These are phyloP conservation scores for Clathrus columnatus DNA, from an alignment of 768 basidiomycete species.

Conservation along the genomic window DNA sequence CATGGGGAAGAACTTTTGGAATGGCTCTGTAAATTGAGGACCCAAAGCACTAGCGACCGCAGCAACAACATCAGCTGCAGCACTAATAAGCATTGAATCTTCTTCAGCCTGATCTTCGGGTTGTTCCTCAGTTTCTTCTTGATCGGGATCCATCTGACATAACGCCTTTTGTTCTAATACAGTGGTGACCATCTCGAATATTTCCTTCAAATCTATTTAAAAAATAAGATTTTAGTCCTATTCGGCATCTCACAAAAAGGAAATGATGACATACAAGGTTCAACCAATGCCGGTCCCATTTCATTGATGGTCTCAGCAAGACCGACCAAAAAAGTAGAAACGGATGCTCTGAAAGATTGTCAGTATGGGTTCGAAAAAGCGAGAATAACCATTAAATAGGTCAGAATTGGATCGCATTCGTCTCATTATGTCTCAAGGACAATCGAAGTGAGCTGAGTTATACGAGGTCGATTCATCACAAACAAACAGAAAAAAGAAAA, in stretches of 20 bases:
- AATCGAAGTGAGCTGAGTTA: conserved; percentile 76
- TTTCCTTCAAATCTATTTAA: conserved; percentile 66
- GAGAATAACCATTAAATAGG: conserved; percentile 14
- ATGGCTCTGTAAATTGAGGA: conserved; percentile 71
- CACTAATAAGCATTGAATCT: conserved; percentile 89
- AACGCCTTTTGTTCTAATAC: conserved; percentile 91
- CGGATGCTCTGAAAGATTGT: conserved; percentile 58
- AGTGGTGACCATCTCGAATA: conserved; percentile 75
- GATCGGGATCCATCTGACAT: conserved; percentile 94
- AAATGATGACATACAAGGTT: conserved; percentile 48
- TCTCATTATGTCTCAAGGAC: conserved; percentile 52
- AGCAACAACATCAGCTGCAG: conserved; percentile 90
- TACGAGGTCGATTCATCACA: conserved; percentile 42
- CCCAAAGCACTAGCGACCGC: conserved; percentile 83
- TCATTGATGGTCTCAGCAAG: conserved; percentile 89
- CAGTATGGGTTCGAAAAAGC: conserved; percentile 14
- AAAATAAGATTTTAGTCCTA: conserved; percentile 1
- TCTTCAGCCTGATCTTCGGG: conserved; percentile 91
- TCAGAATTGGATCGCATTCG: conserved; percentile 28
- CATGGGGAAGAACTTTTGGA: conserved; percentile 79
- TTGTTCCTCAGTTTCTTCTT: conserved; percentile 61
- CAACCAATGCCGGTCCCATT: conserved; percentile 80
- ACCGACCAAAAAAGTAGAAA: conserved; percentile 76
- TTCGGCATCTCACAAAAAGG: conserved; percentile 1
- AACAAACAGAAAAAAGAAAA: conserved; percentile 9